Base-by-base conservation (phyloP, 2,329 filamentous ascomycete species). In the Monilinia vaccinii-corymbosi region DNA sequence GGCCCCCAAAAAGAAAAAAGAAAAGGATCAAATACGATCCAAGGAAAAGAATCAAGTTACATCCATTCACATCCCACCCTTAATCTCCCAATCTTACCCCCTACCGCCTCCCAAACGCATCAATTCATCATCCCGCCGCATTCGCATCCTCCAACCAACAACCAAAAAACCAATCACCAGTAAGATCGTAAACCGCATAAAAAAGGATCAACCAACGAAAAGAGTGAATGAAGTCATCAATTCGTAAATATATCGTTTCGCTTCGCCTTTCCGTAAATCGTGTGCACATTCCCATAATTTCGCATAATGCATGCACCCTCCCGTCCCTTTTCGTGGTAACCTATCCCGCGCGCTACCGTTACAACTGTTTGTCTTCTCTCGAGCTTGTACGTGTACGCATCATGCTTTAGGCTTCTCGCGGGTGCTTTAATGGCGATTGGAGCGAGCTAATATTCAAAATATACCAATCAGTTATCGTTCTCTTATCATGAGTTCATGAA, bases 381-480 rank as follows among this genome's bases (percentile, higher is more conserved):
- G 14, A 34, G 10, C 52, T 45, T 28, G 42, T 36, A 56, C 40
- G 16, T n/a, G 14, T 31, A 34, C 51, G 21, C 25, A 21, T 44
- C 21, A 14, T 21, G 44, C 21, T 45, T 44, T n/a, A 36, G 18
- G 6, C n/a, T 42, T 42, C 18, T 21, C 9, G 40, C n/a, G 18
- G 40, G 40, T 9, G n/a, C n/a, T 18, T 45, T 40, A 59, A 38
- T 55, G 48, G 34, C 42, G 57, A 46, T 48, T 48, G 48, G 40
- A 36, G 40, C 57, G 57, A 59, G 57, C 57, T 59, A 59, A 55
- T 25, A n/a, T 58, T 48, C 23, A 53, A 59, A n/a, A n/a, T 52
- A 47, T 45, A 59, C 49, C 49, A 59, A 70, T 71, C 66, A 71
- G 69, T 70, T 66, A 66, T 67, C 34, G 65, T 69, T 70, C 67